phyloP scores from a whole-genome alignment of 306 rosid species.

The Adenanthera pavonina region DNA sequence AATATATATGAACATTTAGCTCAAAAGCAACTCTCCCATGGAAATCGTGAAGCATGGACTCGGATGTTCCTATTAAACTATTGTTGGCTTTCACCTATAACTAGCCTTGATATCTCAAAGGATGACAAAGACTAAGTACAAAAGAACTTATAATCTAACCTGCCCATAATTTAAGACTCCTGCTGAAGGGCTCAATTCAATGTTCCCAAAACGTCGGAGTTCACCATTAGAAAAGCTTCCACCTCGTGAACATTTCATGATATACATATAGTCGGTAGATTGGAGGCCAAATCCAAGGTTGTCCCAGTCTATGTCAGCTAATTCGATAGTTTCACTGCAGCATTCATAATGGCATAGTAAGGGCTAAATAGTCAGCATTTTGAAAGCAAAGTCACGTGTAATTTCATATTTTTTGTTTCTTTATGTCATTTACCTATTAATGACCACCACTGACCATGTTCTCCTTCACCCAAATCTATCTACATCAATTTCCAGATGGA shows the following conservation, averaged over 20 bases:
- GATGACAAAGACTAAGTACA: conserved; percentile 5
- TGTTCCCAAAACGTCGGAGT: conserved; percentile 86
- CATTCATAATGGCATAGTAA: conserved; percentile 25
- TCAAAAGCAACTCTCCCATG: conserved; percentile 16
- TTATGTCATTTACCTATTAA: not conserved
- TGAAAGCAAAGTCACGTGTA: not conserved
- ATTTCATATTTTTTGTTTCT: not conserved
- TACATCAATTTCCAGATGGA: not conserved
- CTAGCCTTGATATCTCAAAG: conserved; percentile 8
- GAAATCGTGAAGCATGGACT: not conserved
- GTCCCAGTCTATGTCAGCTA: conserved; percentile 87
- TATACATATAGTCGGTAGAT: conserved; percentile 88
- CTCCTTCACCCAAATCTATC: not conserved
- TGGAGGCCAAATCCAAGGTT: conserved; percentile 80
- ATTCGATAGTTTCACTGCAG: conserved; percentile 52
- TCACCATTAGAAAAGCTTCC: conserved; percentile 77
- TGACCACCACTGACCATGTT: not conserved
- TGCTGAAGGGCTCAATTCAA: conserved; percentile 86
- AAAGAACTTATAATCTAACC: conserved; percentile 53
- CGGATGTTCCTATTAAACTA: not conserved
- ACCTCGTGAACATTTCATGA: conserved; percentile 72
- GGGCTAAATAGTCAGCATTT: not conserved
- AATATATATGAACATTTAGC: not conserved
- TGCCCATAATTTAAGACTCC: conserved; percentile 94
- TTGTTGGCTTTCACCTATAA: not conserved